phyloP scores from a whole-genome alignment of 2,329 filamentous ascomycete species.

The Aspergillus sp. region DNA sequence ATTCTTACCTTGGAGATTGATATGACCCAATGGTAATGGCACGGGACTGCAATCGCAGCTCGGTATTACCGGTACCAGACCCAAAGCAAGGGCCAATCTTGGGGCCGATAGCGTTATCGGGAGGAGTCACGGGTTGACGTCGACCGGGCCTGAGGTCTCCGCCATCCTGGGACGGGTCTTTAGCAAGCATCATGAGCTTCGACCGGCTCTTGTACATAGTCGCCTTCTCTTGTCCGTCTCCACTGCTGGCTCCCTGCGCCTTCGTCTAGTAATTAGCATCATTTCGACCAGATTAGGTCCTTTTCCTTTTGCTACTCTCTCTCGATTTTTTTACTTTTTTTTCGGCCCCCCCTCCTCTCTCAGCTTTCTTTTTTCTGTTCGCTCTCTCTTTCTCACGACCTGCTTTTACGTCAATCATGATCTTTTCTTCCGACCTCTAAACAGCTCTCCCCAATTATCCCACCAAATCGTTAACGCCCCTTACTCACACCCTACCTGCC shows the following conservation, averaged over 20 bases:
- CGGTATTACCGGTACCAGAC: constrained; percentile 1
- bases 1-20: background rate
- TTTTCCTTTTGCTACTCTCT: background rate
- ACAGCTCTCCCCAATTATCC: background rate
- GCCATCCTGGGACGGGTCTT: background rate
- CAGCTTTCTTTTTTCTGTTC: background rate
- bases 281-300: background rate
- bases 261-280: constrained; percentile 2
- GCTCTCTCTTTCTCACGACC: background rate
- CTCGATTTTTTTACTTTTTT: background rate
- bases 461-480: background rate
- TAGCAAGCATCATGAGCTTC: constrained; percentile 1
- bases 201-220: background rate
- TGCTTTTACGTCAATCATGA: background rate
- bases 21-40: background rate
- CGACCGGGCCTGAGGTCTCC: background rate
- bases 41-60: background rate
- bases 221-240: background rate
- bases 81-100: constrained; percentile 1
- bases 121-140: constrained; percentile 9
- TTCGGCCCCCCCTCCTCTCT: background rate
- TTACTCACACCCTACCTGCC: background rate
- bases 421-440: background rate
- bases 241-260: background rate
- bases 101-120: constrained; percentile 4